A percentile compares a stretch with the other conserved stretches of the same genome.
Conservation (phyloP, 75 land plant genomes). For the Sequoiadendron giganteum region DNA sequence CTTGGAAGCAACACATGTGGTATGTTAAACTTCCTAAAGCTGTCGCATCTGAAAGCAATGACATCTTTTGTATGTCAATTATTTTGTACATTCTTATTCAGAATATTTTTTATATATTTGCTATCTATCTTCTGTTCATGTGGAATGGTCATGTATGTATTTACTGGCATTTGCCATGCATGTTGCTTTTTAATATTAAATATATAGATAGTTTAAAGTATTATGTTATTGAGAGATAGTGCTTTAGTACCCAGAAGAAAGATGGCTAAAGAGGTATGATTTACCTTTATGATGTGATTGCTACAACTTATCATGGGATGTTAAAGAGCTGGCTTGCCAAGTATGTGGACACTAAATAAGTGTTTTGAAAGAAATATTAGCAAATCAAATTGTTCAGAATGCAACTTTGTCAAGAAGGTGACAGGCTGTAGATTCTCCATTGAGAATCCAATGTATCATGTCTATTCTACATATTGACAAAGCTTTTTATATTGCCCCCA, state of each 20-base stretch:
- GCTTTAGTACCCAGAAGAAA: neutral
- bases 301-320: neutral
- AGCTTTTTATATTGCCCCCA: no score
- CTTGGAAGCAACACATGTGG: slow-evolving; percentile 6
- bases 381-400: neutral
- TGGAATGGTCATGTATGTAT: neutral
- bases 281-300: neutral
- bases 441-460: neutral
- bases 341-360: neutral
- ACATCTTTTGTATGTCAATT: neutral
- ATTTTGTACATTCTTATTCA: neutral
- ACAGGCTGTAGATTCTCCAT: neutral
- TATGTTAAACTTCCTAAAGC: slow-evolving; percentile 7
- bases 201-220: neutral
- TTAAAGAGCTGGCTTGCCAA: neutral
- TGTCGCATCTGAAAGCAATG: neutral
- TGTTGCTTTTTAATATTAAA: neutral
- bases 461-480: no score
- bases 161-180: neutral
- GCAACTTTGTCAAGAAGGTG: neutral
- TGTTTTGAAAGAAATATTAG: neutral
- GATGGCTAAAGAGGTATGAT: neutral
- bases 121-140: neutral
- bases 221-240: neutral
- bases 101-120: neutral